Evolutionary conservation across 1,284 basidiomycete species (phyloP).

Genomic region (Ceratorhiza oryzae-sativae): DNA sequence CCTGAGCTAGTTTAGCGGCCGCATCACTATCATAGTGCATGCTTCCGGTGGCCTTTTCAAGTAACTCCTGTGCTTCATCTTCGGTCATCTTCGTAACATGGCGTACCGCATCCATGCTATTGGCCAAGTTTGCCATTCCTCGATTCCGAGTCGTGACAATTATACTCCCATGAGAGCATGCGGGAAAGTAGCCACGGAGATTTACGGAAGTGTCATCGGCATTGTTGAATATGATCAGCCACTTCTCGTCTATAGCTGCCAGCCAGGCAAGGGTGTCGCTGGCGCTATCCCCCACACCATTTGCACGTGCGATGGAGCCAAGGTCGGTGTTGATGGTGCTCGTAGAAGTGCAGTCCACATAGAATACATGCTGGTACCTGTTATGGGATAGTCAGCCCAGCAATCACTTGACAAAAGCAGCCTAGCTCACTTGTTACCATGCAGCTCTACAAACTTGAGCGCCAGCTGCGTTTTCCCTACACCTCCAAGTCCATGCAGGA

Average conservation of each 20-base stretch:
- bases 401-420: no score
- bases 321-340: not conserved
- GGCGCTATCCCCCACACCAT: not conserved
- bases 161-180: not conserved
- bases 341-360: not conserved
- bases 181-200: not conserved
- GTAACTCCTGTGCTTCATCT: not conserved
- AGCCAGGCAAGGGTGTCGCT: not conserved
- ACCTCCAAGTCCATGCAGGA: not conserved
- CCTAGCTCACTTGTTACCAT: not conserved
- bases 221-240: not conserved
- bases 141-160: slow-evolving; percentile 1
- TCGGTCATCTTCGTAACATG: not conserved
- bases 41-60: not conserved
- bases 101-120: not conserved
- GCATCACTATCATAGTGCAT: not conserved
- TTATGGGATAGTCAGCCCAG: not conserved
- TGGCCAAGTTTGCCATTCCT: not conserved
- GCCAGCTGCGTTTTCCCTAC: not conserved
- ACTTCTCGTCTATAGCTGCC: not conserved
- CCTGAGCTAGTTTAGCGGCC: not conserved
- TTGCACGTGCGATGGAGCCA: not conserved
- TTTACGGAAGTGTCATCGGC: not conserved
- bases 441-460: not conserved
- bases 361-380: not conserved